Evolutionary conservation across 805 yeast genomes (phyloP), one percentile per base, ranked within the genome.

Genomic region (Lipomyces kockii): DNA sequence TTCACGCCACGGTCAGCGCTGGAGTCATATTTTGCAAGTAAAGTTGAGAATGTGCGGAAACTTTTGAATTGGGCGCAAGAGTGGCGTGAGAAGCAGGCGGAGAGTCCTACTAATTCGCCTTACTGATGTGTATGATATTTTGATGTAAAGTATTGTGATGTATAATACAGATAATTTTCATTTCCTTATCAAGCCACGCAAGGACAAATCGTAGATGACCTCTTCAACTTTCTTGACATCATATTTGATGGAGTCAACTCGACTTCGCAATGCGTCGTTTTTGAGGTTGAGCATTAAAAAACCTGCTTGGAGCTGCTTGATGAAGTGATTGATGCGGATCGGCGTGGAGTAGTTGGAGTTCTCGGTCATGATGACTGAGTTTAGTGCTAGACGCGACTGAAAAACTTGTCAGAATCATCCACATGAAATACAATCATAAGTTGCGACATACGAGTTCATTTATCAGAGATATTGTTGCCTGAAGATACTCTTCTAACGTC

Each of bases 211-310:
- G 58, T 76, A 76, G 17, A 76, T 39, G 12, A 29, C 76, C 55
- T 75, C 78, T 55, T 76, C 79, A 20, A 76, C 73, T 64, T 76
- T 75, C 66, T 76, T 76, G 9, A 76, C 75, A 56, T 76, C 78
- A 60, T 77, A 76, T 61, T 76, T 76, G 46, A 76, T 63, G 25
- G 74, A 54, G 60, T 76, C 79, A 22, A 67, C 68, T 8, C 77
- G 67, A 27, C 77, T 56, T n/a, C 79, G 65, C 63, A 76, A 66
- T 39, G 71, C 61, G 64, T 76, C 79, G 51, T 76, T 76, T 62
- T 76, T 76, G 60, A 76, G 62, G 55, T 76, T 76, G 52, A 76
- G 66, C 56, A 68, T 60, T 70, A 69, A 61, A 51, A 77, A 74
- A 0, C 73, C 75, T 2, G 74, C 67, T 53, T 77, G 78, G 7